Evolutionary conservation across 192 early-diverging fungal genomes (phyloP).

Genomic region (Rhizophagus sp.): DNA sequence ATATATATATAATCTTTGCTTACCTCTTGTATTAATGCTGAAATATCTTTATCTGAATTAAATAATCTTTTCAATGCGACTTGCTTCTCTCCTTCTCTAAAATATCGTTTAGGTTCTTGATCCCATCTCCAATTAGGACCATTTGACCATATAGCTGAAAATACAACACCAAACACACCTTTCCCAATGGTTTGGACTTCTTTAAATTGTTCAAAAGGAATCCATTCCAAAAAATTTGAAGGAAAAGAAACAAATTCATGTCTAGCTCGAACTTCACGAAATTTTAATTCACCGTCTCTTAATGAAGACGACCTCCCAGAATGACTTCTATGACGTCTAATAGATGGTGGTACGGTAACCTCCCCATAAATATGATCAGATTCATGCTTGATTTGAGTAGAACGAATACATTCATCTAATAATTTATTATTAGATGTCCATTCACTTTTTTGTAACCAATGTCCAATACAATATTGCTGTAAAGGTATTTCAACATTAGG

Average conservation of each 20-base stretch:
- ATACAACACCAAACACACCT: conserved; percentile 7
- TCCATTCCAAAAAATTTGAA: conserved; percentile 17
- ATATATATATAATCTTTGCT: not conserved
- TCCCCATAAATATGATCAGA: not conserved
- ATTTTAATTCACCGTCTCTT: not conserved
- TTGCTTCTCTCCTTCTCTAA: not conserved
- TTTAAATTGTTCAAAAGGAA: conserved; percentile 20
- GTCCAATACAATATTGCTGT: not conserved
- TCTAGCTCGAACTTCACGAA: not conserved
- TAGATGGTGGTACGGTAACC: not conserved
- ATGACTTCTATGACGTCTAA: not conserved
- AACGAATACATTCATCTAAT: not conserved
- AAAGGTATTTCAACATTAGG: not conserved
- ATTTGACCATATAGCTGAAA: conserved; percentile 8
- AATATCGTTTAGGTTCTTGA: not conserved
- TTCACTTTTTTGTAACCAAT: not conserved
- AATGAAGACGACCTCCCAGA: not conserved
- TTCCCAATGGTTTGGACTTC: not conserved
- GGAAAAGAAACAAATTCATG: not conserved
- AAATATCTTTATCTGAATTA: conserved; percentile 4
- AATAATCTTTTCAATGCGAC: conserved; percentile 18
- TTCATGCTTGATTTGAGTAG: not conserved
- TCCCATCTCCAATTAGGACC: conserved; percentile 22
- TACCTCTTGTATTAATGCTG: conserved; percentile 14
- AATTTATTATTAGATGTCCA: conserved; percentile 1